Evolutionary conservation across 805 yeast genomes (phyloP), one percentile per base, ranked within the genome.

Genomic region (Tetrapisispora nanseiensis): DNA sequence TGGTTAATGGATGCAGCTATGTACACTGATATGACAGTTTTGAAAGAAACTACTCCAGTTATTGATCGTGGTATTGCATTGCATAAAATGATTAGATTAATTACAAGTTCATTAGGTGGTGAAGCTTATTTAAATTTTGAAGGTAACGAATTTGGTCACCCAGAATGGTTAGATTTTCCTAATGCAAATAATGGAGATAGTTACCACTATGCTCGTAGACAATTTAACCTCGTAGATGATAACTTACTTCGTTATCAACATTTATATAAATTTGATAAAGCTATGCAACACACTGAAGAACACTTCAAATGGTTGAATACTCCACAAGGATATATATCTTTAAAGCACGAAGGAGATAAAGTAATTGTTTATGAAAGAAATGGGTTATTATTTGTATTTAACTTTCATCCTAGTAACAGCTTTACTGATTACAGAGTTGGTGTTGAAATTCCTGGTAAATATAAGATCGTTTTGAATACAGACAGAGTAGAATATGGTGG

Each of bases 1-100:
- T 92, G 98, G 98, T 72, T 90, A 44, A 90, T 90, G 97, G 98
- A 90, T 66, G 87, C 90, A 48, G 95, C 89, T 51, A 89, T 90
- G 97, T 90, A 90, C 64, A 90, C 97, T 28, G 80, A 87, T 65
- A 90, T 90, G 98, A 81, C 94, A 13, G 71, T 71, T 2, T 57
- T 89, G 35, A 67, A 86, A 1, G 84, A 80, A 41, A 67, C 82
- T 40, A 82, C 95, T 1, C 82, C 84, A 3, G 74, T 81, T 11
- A 72, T 90, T 49, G 95, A 87, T 55, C 76, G 98, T 49, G 98
- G 98, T 28, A 65, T 92, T 33, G 78, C 95, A 16, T 70, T 90
- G 48, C 98, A 90, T 66, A 90, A 90, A 61, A 64, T 92, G 77
- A 92, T 90, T 47, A 74, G 98, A 50, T 70, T 92, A 42, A 54